These are phyloP conservation scores for Ganoderma lucidum DNA, from an alignment of 1,284 basidiomycete species.

Conservation along the genomic window DNA sequence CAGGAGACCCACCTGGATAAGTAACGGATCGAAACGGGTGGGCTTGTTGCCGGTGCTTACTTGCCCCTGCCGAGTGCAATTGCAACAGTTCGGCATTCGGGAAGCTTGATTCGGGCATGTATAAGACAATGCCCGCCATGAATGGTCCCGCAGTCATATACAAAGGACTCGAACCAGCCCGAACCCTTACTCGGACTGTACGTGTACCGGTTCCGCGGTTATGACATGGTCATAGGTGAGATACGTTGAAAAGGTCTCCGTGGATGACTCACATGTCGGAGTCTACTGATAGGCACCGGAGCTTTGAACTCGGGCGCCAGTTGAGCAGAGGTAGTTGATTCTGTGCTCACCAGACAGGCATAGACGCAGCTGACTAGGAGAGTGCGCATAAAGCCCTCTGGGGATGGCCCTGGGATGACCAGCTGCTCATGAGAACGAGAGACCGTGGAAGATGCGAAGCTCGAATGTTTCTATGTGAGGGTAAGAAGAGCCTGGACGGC, in stretches of 20 bases:
- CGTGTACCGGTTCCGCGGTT: background rate
- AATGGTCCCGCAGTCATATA: background rate
- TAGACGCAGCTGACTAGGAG: background rate
- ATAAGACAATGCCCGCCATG: background rate
- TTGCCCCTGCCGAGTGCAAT: background rate
- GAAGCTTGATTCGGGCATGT: background rate
- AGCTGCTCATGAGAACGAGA: background rate
- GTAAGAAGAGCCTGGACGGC: background rate
- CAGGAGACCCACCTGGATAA: background rate
- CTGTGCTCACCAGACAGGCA: background rate
- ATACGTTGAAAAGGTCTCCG: background rate
- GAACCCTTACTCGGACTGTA: background rate
- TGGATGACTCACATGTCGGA: background rate
- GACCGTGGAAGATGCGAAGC: background rate
- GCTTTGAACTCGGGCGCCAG: background rate
- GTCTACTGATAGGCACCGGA: background rate
- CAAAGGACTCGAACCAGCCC: background rate
- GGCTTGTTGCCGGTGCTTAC: background rate
- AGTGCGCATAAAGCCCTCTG: background rate
- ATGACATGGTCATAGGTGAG: background rate
- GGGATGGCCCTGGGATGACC: background rate
- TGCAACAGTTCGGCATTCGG: background rate
- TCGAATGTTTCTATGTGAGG: background rate
- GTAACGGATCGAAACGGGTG: background rate
- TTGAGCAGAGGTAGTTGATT: background rate